Evolutionary conservation across 164 flowering plant genomes (phyloP), one percentile per base, ranked within the genome.

Genomic region (Umbilicus rupestris): DNA sequence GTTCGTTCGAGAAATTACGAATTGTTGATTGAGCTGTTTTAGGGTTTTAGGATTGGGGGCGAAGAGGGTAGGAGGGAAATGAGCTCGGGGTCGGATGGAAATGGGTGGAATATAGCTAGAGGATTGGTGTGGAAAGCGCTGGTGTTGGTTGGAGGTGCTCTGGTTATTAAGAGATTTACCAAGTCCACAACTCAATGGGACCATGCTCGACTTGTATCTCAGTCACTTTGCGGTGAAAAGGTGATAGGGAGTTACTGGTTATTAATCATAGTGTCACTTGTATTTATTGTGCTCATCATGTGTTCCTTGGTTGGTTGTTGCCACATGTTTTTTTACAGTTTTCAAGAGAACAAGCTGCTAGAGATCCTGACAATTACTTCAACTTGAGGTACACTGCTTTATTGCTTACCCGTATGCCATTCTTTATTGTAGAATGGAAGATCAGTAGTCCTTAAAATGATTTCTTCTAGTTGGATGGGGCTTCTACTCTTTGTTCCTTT

Each of bases 101-200:
- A 52, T 52, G 59, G 59, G 26, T 35, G 65, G 65, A 76, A 76
- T 63, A 86, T 90, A 69, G 91, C 85, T 20, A 76, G 82, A 14
- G 90, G 96, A 2, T 33, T 84, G 64, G 80, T 83, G 37, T 65
- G 87, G 59, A 93, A 93, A 75, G 72, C 97, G 20, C 46, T 85
- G 63, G 81, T 86, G 15, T 65, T 94, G 22, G 68, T 91, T 1
- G 96, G 98, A 19, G 96, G 97, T 0, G 97, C 86, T 9, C 65
- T 94, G 69, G 70, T 89, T 58, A 74, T 94, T 30, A 87, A 83
- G 77, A 76, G 84, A 1, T 74, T 94, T 68, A 89, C 92, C 64
- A 89, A 89, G 79, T 83, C 97, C 42, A 84, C 90, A 69, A 89
- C 97, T 37, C 79, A 95, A 26, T 85, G 98, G 90, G 97, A 94